A percentile compares a stretch with the other conserved stretches of the same genome.
phyloP scores from a whole-genome alignment of 805 yeast species.

The Candida pini region DNA sequence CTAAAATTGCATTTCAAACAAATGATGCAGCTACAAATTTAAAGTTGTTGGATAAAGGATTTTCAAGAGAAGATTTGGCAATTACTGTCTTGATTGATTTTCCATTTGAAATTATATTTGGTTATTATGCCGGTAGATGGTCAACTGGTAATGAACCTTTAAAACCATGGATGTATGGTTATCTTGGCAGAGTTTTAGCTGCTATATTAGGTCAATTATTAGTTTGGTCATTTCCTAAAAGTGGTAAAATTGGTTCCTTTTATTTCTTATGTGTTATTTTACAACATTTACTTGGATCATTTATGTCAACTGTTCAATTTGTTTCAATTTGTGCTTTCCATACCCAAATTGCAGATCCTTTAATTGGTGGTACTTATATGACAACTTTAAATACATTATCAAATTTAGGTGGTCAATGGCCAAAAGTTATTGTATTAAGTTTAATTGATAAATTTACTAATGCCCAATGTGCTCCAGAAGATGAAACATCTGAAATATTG shows the following conservation, averaged over 20 bases:
- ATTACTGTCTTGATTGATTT: constrained; percentile 89
- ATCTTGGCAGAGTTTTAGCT: constrained; percentile 70
- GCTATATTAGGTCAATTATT: constrained; percentile 72
- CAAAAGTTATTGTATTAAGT: constrained; percentile 70
- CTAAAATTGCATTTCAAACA: constrained; percentile 91
- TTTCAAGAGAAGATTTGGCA: constrained; percentile 89
- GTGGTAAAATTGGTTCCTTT: constrained; percentile 38
- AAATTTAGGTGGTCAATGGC: constrained; percentile 98
- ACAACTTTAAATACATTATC: constrained; percentile 88
- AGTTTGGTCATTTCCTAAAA: constrained; percentile 65
- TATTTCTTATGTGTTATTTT: constrained; percentile 70
- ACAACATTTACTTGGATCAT: constrained; percentile 81
- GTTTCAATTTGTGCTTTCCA: constrained; percentile 94
- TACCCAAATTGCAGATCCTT: constrained; percentile 91
- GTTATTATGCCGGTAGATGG: constrained; percentile 95
- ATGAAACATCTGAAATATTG: constrained; percentile 1
- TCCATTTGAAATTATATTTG: constrained; percentile 92
- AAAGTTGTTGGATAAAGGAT: constrained; percentile 84
- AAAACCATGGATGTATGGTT: constrained; percentile 87
- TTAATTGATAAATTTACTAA: constrained; percentile 76
- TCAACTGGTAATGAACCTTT: constrained; percentile 73
- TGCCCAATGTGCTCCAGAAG: constrained; percentile 46
- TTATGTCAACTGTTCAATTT: constrained; percentile 93
- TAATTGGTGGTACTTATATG: constrained; percentile 97
- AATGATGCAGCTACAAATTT: constrained; percentile 94